Base-by-base conservation (phyloP, 2,329 filamentous ascomycete species). In the Arthrinium phaeospermum region DNA sequence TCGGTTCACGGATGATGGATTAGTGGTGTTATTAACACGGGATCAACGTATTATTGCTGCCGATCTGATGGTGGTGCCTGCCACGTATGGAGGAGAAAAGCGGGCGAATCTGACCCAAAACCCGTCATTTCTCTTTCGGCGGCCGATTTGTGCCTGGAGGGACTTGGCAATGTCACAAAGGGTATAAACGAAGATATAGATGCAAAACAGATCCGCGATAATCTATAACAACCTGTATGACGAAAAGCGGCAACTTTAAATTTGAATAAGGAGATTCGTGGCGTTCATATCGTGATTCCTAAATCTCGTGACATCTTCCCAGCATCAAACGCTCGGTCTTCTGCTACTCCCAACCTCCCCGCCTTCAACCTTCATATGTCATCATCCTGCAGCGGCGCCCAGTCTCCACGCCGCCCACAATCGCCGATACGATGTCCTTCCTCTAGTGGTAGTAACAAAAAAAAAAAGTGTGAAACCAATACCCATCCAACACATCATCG, bases 201-300 rank as follows among this genome's bases (percentile, higher is more conserved):
- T 64, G 34, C 8, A 41, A n/a, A n/a, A 24, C 34, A n/a, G 19
- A 37, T n/a, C 30, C 8, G 30, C 19, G 3, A 22, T 37, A 34
- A 10, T 22, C 19, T 37, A 34, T 37, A 57, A 13, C 13, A 30
- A 57, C 51, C 51, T 2, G 37, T 41, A 37, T 37, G 41, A 64
- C 3, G 30, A 64, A n/a, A 41, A 4, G 19, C n/a, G 57, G 19
- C 5, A 19, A 10, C 37, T n/a, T 34, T 12, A 41, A 13, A 13
- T n/a, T 64, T 64, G 8, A 24, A 41, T 51, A 64, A 64, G 57
- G 57, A 64, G 57, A 64, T 64, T 64, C 57, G 57, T 64, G 22
- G 41, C 34, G 34, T 64, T 64, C 57, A 19, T 64, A 64, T 64
- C 57, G 19, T 64, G 57, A 24, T 12, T 41, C 57, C 34, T 41